These are phyloP conservation scores for Zygoascus ofunaensis DNA, from an alignment of 805 yeast genomes.

Conservation along the genomic window DNA sequence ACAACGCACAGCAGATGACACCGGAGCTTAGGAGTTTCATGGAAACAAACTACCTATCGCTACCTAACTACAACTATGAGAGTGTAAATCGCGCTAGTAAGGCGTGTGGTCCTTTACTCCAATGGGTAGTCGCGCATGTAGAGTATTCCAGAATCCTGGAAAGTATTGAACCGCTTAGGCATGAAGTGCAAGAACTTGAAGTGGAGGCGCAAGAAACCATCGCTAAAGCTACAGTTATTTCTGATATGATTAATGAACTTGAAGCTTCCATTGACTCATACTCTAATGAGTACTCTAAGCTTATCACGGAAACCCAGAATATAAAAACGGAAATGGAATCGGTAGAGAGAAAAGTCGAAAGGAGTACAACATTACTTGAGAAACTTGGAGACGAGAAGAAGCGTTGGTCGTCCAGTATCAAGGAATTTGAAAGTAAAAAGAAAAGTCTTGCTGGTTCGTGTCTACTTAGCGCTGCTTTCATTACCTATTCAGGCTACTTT, in stretches of 20 bases:
- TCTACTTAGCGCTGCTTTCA: slow-evolving; percentile 51
- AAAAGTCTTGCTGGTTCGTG: slow-evolving; percentile 53
- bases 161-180: slow-evolving; percentile 61
- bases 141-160: slow-evolving; percentile 63
- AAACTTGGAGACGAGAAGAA: slow-evolving; percentile 56
- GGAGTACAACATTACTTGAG: slow-evolving; percentile 56
- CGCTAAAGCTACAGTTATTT: slow-evolving; percentile 65
- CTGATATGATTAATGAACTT: slow-evolving; percentile 71
- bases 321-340: slow-evolving; percentile 60
- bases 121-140: slow-evolving; percentile 89
- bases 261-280: slow-evolving; percentile 58
- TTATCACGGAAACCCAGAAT: slow-evolving; percentile 71
- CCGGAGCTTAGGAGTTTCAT: slow-evolving; percentile 44
- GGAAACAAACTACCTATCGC: slow-evolving; percentile 50
- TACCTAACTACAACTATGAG: slow-evolving; percentile 58
- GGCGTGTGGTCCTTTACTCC: slow-evolving; percentile 86
- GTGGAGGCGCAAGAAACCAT: slow-evolving; percentile 49
- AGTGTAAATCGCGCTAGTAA: slow-evolving; percentile 81
- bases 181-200: slow-evolving; percentile 56
- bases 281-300: slow-evolving; percentile 56
- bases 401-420: slow-evolving; percentile 64
- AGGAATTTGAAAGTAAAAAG: slow-evolving; percentile 39
- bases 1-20: slow-evolving; percentile 51
- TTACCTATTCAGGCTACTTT: slow-evolving; percentile 50
- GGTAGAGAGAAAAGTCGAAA: slow-evolving; percentile 50